Conservation (phyloP, 768 basidiomycete genomes). For the Phylloporus rhodoxanthus region DNA sequence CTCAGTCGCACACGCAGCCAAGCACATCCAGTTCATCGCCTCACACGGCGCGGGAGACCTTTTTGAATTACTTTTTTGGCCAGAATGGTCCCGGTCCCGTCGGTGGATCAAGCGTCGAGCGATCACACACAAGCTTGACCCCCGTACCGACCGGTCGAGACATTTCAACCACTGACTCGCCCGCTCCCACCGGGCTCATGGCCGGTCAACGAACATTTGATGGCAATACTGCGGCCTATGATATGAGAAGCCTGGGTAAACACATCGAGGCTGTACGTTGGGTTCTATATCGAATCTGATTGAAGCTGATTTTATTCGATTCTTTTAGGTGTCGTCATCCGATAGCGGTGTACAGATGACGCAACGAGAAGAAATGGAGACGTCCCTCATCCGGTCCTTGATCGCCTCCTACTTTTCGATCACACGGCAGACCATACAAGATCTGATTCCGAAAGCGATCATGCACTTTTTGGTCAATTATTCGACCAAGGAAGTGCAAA, state of each 20-base stretch:
- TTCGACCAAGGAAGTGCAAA: conserved; percentile 95
- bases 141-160: conserved; percentile 59
- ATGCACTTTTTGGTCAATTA: conserved; percentile 98
- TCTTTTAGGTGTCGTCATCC: conserved; percentile 47
- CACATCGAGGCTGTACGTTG: conserved; percentile 90
- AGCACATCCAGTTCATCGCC: conserved; percentile 36
- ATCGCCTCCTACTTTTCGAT: conserved; percentile 96
- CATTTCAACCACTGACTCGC: conserved; percentile 47
- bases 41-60: conserved; percentile 76
- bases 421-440: conserved; percentile 93
- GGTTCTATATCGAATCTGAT: background rate
- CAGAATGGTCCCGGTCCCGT: conserved; percentile 78
- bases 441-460: conserved; percentile 94
- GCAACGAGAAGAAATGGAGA: conserved; percentile 93
- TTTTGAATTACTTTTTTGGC: conserved; percentile 97
- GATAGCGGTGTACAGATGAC: conserved; percentile 61
- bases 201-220: conserved; percentile 63
- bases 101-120: conserved; percentile 48
- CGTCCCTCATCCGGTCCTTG: conserved; percentile 85
- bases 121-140: conserved; percentile 20
- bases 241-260: conserved; percentile 97
- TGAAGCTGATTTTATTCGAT: background rate
- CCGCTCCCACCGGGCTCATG: conserved; percentile 56
- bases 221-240: conserved; percentile 80
- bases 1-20: conserved; percentile 33